Base-by-base conservation (phyloP, 495 filamentous ascomycete genomes). In the Penicillium simplicissimum region DNA sequence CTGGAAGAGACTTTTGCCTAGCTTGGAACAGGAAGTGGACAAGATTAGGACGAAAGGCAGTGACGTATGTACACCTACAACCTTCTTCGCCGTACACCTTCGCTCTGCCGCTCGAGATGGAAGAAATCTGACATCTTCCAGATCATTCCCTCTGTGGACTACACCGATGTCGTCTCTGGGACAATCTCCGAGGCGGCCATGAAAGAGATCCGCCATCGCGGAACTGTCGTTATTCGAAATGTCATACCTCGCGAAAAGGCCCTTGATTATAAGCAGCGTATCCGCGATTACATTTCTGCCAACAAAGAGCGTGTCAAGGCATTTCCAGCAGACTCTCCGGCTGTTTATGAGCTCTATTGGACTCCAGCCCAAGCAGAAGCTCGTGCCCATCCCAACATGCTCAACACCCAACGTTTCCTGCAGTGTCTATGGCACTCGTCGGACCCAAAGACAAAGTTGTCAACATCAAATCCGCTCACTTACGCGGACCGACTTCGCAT, bases 331-430 rank as follows among this genome's bases (percentile, higher is more conserved):
- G 79, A 85, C 19, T 82, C 81, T 13, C 92, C 92, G 0, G 87
- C 91, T 53, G 91, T 96, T 4, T 93, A 88, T 67, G 93, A 97
- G 69, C 78, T 96, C 3, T 96, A 97, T 77, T 97, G 93, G 93
- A 89, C 90, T 1, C 83, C 85, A 8, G 76, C 88, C 4, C 92
- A 97, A 67, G 76, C 90, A 31, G 81, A 84, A 42, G 92, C 93
- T 11, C 84, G 93, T 15, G 78, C 83, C 0, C 88, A 97, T 71
- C 82, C 88, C 10, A 87, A 88, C 52, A 60, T 96, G 62, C 76
- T 96, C 4, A 72, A 80, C 34, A 80, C 88, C 0, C 91, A 96
- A 65, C 77, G 74, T 14, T 89, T 90, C 55, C 79, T 96, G 17
- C 89, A 95, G 82, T 79, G 81, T 21, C 77, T 88, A 52, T 88